phyloP scores from a whole-genome alignment of 2,329 filamentous ascomycete species.

The Pseudogymnoascus pannorum region DNA sequence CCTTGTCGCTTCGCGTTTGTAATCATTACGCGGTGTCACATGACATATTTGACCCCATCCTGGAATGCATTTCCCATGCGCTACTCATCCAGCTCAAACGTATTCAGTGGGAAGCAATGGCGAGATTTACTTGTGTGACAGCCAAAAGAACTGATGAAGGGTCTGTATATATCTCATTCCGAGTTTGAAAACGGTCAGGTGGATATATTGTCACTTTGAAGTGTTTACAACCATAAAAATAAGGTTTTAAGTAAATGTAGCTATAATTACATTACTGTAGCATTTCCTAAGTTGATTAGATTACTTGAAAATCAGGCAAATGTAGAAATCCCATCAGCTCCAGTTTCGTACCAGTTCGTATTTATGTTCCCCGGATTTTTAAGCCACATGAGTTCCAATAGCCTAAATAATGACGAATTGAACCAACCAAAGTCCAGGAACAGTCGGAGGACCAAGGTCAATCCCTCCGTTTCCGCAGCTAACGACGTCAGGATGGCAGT shows the following conservation, averaged over 20 bases:
- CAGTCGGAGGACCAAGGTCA: background rate
- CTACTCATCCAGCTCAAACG: background rate
- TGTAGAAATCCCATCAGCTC: background rate
- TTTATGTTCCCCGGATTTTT: background rate
- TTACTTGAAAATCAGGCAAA: background rate
- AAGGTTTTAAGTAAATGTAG: background rate
- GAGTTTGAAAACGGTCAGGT: background rate
- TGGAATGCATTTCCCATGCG: background rate
- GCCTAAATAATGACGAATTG: background rate
- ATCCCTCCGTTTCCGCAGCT: background rate
- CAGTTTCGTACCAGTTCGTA: background rate
- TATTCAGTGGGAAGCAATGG: background rate
- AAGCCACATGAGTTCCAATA: background rate
- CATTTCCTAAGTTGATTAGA: background rate
- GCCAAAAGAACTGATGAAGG: background rate
- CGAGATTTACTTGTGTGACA: background rate
- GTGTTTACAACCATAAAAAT: background rate
- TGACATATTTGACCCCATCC: background rate
- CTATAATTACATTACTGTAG: background rate
- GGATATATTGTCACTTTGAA: background rate
- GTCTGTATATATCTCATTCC: background rate
- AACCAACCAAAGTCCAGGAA: constrained; percentile 1
- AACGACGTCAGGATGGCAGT: background rate
- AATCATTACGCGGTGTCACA: constrained; percentile 8
- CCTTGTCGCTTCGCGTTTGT: constrained; percentile 2